These are phyloP conservation scores for Lunasporangiospora selenospora DNA, from an alignment of 192 early-diverging fungal genomes.

Conservation along the genomic window DNA sequence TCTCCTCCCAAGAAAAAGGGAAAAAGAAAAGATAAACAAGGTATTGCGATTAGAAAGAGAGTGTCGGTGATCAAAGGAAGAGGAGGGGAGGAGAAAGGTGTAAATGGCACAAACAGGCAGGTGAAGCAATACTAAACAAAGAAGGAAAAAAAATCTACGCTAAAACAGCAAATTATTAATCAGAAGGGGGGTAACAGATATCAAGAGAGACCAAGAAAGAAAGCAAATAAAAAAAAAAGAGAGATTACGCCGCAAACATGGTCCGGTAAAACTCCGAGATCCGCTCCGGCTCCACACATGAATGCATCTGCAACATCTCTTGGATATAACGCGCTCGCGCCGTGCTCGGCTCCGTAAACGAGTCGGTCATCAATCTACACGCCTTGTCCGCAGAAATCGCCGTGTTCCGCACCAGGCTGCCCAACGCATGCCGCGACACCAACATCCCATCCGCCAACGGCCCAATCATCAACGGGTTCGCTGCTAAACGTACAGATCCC, in stretches of 20 bases:
- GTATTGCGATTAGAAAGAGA: no score
- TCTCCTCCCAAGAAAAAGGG: no score
- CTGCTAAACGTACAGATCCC: slow-evolving; percentile 39
- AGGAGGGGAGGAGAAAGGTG: neutral
- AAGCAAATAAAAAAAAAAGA: neutral
- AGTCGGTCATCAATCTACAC: slow-evolving; percentile 59
- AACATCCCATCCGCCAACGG: slow-evolving; percentile 80
- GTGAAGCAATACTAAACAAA: neutral
- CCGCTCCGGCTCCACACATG: slow-evolving; percentile 23
- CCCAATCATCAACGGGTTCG: slow-evolving; percentile 69
- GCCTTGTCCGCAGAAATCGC: slow-evolving; percentile 70
- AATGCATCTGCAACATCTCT: slow-evolving; percentile 33
- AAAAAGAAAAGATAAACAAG: neutral
- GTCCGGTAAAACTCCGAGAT: slow-evolving; percentile 29
- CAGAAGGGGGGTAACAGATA: neutral
- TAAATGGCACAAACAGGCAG: neutral
- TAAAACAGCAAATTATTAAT: slow-evolving; percentile 3
- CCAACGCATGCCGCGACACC: slow-evolving; percentile 70
- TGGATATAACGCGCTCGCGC: slow-evolving; percentile 43
- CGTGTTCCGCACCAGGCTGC: slow-evolving; percentile 72
- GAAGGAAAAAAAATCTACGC: slow-evolving; percentile 3
- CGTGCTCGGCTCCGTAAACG: slow-evolving; percentile 35
- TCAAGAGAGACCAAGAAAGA: neutral
- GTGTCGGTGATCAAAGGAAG: no score
- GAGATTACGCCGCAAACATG: slow-evolving; percentile 33